Percentiles rank a stretch among this genome's conserved stretches.
Conservation (phyloP, 2,329 filamentous ascomycete species). For the Sclerotinia glacialis region DNA sequence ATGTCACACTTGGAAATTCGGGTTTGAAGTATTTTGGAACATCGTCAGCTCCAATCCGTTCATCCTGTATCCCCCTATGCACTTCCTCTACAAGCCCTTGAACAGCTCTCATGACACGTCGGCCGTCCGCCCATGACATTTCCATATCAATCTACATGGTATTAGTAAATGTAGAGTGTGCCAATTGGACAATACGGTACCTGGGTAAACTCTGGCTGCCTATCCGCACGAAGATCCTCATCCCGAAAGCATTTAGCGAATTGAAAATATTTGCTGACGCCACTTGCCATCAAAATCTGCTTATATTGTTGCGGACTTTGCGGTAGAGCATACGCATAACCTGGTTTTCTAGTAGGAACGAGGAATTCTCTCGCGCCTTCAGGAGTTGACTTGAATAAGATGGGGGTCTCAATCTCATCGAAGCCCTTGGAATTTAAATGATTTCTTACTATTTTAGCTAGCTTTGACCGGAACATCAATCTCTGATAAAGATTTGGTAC, state of each 20-base stretch:
- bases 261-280: slow-evolving; percentile 80
- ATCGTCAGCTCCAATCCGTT: neutral
- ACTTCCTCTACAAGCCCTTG: slow-evolving; percentile 34
- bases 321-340: slow-evolving; percentile 82
- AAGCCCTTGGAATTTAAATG: slow-evolving; percentile 29
- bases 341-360: slow-evolving; percentile 76
- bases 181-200: slow-evolving; percentile 42
- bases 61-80: slow-evolving; percentile 24
- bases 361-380: slow-evolving; percentile 94
- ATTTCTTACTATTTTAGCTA: slow-evolving; percentile 52
- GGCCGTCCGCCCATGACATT: slow-evolving; percentile 77
- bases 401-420: slow-evolving; percentile 77
- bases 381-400: slow-evolving; percentile 95
- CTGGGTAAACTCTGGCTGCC: slow-evolving; percentile 96
- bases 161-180: slow-evolving; percentile 20
- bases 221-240: slow-evolving; percentile 86
- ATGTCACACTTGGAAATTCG: slow-evolving; percentile 51
- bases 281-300: slow-evolving; percentile 92
- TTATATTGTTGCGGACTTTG: slow-evolving; percentile 99
- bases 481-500: slow-evolving; percentile 64
- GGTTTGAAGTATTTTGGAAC: slow-evolving; percentile 6
- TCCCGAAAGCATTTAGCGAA: slow-evolving; percentile 94
- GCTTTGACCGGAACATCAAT: slow-evolving; percentile 64
- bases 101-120: slow-evolving; percentile 60
- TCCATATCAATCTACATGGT: slow-evolving; percentile 75